Percentiles rank a stretch among this genome's conserved stretches.
phyloP scores from a whole-genome alignment of 139 green algal genomes.

The Closterium sp. region DNA sequence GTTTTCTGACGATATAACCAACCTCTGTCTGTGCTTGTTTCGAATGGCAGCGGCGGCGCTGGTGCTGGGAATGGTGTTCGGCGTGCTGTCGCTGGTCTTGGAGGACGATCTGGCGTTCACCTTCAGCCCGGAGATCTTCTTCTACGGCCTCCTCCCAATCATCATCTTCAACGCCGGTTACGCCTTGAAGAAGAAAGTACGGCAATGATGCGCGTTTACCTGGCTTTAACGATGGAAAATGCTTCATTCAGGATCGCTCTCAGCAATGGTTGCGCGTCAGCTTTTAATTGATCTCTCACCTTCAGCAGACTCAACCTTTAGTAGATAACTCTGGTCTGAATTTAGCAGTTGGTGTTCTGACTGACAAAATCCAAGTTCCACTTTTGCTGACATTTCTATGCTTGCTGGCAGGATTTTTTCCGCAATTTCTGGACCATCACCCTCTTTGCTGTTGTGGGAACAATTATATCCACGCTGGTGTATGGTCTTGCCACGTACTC shows the following conservation, averaged over 20 bases:
- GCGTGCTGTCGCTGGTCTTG: not conserved
- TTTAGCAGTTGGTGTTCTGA: not conserved
- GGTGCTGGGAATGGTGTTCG: constrained; percentile 49
- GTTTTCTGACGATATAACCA: too few species aligned
- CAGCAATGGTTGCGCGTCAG: not conserved
- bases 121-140: constrained; percentile 68
- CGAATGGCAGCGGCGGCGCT: constrained; percentile 36
- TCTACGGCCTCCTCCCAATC: constrained; percentile 73
- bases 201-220: not conserved
- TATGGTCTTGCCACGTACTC: constrained; percentile 70
- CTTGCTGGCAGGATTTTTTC: constrained; percentile 52
- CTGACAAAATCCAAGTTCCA: not conserved
- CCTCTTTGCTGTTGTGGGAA: constrained; percentile 70
- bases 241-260: not conserved
- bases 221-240: not conserved
- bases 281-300: not conserved
- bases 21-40: not conserved
- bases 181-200: constrained; percentile 61
- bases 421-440: constrained; percentile 69
- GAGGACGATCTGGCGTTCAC: not conserved
- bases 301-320: not conserved
- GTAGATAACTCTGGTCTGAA: not conserved
- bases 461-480: constrained; percentile 61
- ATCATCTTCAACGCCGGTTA: constrained; percentile 85
- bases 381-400: not conserved